Percentiles rank a stretch among this genome's conserved stretches.
These are phyloP conservation scores for Spathaspora sp. DNA, from an alignment of 1,139 yeast genomes.

Conservation along the genomic window DNA sequence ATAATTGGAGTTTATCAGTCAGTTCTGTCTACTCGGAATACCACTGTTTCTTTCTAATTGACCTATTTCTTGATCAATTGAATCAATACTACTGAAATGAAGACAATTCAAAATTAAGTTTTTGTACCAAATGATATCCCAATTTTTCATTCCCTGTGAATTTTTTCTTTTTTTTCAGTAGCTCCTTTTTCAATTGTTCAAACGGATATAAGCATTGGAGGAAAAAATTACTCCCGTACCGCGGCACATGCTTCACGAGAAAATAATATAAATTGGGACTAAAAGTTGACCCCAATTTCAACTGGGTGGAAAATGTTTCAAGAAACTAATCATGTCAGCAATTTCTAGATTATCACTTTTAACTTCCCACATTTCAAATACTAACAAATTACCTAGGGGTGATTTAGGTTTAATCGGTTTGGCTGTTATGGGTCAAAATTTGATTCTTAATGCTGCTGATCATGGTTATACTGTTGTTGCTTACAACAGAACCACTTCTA, in stretches of 20 bases:
- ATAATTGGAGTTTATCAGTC: too few relatives aligned
- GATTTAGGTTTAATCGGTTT: conserved; percentile 98
- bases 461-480: conserved; percentile 97
- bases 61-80: background rate
- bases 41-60: too few relatives aligned
- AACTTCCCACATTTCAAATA: conserved; percentile 13
- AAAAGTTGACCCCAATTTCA: background rate
- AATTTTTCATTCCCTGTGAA: background rate
- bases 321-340: conserved; percentile 7
- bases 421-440: conserved; percentile 99
- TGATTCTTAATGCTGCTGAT: conserved; percentile 97
- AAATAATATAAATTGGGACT: background rate
- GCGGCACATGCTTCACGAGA: background rate
- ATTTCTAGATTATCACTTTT: conserved; percentile 12
- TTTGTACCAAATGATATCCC: background rate
- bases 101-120: background rate
- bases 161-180: background rate
- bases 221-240: background rate
- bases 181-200: background rate
- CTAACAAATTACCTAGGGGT: conserved; percentile 55
- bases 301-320: background rate
- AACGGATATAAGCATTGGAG: background rate
- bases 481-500: conserved; percentile 94
- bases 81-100: background rate
- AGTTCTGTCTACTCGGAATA: too few relatives aligned